Base-by-base conservation (phyloP, 2,329 filamentous ascomycete species). In the Aureobasidium lini region DNA sequence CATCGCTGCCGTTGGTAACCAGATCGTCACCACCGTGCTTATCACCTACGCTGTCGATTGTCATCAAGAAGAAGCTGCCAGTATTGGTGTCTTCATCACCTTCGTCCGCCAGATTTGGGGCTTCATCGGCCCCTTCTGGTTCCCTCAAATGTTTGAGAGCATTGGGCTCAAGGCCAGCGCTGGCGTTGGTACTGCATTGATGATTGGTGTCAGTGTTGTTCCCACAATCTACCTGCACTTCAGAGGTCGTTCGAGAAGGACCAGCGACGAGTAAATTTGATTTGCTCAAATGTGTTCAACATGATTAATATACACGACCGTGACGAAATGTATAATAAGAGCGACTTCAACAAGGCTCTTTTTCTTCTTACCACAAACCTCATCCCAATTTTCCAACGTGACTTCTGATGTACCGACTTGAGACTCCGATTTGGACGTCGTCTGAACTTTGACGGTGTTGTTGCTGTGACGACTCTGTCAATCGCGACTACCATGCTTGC, bases 11-110 rank as follows among this genome's bases (percentile, higher is more conserved):
- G 78, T 76, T 5, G 83, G 83, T 0, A 84, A 84, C 61, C 83
- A 85, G 67, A 78, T 86, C 43, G 75, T 84, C 15, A 85, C 83
- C 0, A 85, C 83, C 0, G 79, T 84, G 2, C 66, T 83, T 44
- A 79, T 84, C 28, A 84, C 83, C 0, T 85, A 84, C 66, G 78
- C 81, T 0, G 78, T 86, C 1, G 83, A 85, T 63, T 82, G 80
- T 64, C 78, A 83, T 62, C 75, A 72, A 2, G 73, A 80, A 31
- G 75, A 82, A 42, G 75, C 81, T 0, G 78, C 77, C 1, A 77
- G 77, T 57, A 75, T 85, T 16, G 83, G 82, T 2, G 81, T 83
- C 0, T 84, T 84, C 62, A 76, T 85, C 62, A 84, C 77, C 3
- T 74, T 84, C 57, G 76, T 83, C 2, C 73, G 82, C 7, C 78